Percentiles rank a stretch among this genome's conserved stretches.
Evolutionary conservation across 148 eudicot genomes (phyloP).

Genomic region (Vaccinium darrowii): DNA sequence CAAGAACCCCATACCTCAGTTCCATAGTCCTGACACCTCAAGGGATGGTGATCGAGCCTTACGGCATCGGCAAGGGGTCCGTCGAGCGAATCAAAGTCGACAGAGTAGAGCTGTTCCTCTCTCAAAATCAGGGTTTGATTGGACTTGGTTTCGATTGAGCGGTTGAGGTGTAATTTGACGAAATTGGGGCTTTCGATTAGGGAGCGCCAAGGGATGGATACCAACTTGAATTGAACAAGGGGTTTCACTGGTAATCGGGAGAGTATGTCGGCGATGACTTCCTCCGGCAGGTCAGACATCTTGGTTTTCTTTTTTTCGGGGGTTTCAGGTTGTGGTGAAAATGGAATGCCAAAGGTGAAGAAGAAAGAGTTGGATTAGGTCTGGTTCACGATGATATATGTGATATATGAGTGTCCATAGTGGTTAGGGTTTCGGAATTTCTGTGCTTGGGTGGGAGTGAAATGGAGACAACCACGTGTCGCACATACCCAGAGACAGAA

Average conservation of each 20-base stretch:
- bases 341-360: neutral
- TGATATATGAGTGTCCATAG: neutral
- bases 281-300: conserved; percentile 22
- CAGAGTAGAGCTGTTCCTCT: conserved; percentile 13
- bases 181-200: conserved; percentile 34
- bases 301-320: neutral
- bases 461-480: neutral
- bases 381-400: neutral
- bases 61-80: neutral
- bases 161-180: conserved; percentile 30
- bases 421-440: neutral
- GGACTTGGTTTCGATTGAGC: conserved; percentile 15
- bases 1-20: conserved; percentile 39
- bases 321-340: neutral
- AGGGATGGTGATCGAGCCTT: conserved; percentile 25
- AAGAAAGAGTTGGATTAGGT: neutral
- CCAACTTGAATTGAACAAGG: conserved; percentile 25
- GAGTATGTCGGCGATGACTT: conserved; percentile 19
- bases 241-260: conserved; percentile 22
- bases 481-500: neutral
- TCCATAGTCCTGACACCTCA: neutral
- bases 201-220: conserved; percentile 14
- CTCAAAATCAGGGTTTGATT: conserved; percentile 20
- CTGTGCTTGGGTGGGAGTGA: neutral
- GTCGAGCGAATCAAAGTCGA: conserved; percentile 25